Conservation (phyloP, 2,329 filamentous ascomycete species). For the Coniochaeta ligniaria region DNA sequence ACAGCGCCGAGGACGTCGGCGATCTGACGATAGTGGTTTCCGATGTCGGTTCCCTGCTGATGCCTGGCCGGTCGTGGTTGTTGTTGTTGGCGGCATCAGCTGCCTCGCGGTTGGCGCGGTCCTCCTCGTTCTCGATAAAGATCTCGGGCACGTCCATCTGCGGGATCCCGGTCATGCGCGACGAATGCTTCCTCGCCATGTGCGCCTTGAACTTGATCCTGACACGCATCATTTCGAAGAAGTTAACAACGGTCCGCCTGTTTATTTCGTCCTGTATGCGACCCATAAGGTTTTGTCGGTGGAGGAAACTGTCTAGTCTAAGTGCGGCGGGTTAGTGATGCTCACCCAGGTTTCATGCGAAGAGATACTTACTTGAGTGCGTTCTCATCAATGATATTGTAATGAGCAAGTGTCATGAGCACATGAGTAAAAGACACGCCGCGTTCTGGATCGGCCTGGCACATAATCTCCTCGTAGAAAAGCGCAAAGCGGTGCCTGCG, state of each 20-base stretch:
- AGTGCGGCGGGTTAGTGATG: constrained; percentile 18
- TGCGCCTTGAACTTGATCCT: constrained; percentile 72
- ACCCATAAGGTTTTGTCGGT: constrained; percentile 81
- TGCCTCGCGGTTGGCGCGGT: constrained; percentile 21
- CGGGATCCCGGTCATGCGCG: constrained; percentile 71
- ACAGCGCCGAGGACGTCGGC: background rate
- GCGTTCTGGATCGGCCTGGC: constrained; percentile 80
- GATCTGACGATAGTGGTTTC: constrained; percentile 31
- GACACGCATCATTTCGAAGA: constrained; percentile 93
- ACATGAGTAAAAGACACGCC: constrained; percentile 90
- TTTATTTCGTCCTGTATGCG: constrained; percentile 92
- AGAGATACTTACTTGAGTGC: background rate
- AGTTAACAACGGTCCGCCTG: constrained; percentile 82
- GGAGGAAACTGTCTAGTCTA: constrained; percentile 87
- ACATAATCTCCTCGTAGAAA: constrained; percentile 96
- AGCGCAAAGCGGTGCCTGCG: constrained; percentile 76
- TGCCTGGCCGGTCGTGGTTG: constrained; percentile 35
- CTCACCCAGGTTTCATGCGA: background rate
- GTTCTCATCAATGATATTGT: constrained; percentile 97
- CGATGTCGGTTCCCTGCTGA: constrained; percentile 49
- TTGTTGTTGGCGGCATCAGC: constrained; percentile 9
- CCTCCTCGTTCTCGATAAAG: constrained; percentile 72
- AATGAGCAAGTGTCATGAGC: constrained; percentile 92
- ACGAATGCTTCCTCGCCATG: constrained; percentile 63
- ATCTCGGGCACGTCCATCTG: constrained; percentile 85